Base-by-base conservation (phyloP, 2,329 filamentous ascomycete genomes). In the Cyphellophora europaea region DNA sequence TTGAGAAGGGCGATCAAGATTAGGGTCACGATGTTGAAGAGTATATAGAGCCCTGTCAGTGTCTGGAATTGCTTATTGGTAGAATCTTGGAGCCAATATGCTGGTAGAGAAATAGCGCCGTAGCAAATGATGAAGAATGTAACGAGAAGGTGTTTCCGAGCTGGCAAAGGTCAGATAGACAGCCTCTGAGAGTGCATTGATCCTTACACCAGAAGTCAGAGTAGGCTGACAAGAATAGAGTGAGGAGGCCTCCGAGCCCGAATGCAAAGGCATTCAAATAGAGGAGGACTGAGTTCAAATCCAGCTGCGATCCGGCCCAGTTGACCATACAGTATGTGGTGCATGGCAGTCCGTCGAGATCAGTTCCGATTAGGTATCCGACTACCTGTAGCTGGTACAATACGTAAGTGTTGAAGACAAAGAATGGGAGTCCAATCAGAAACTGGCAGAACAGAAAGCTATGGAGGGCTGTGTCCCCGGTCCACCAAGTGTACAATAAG, bases 401-500 rank as follows among this genome's bases (percentile, higher is more conserved):
- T 4, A 6, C 14, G 17, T 37, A 37, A 3, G 35, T 37, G 3
- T 16, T 16, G 18, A 33, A 37, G 6, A 10, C 6, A 29, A n/a
- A 19, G 17, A 32, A 37, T 11, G 35, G 29, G 3, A 37, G 3
- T n/a, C 35, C 35, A 16, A 32, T 25, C 5, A 37, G 4, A 16
- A 37, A 37, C 5, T 37, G 6, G 5, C 4, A 4, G 16, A 5
- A 36, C 4, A 36, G 11, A 19, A 16, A 36, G 5, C 5, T 36
- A 15, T 36, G 21, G 5, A 5, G 17, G 4, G 34, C 16, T 4
- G 23, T 16, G 27, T 36, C 34, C 11, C 18, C 11, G 11, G 11
- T 36, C 34, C 34, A 36, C 34, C 34, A 36, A 25, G 8, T 25
- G n/a, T n/a, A n/a, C n/a, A n/a, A n/a, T n/a, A n/a, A n/a, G n/a